Percentiles rank a stretch among this genome's conserved stretches.
These are phyloP conservation scores for Hypomyces perniciosus DNA, from an alignment of 2,329 filamentous ascomycete genomes.

Conservation along the genomic window DNA sequence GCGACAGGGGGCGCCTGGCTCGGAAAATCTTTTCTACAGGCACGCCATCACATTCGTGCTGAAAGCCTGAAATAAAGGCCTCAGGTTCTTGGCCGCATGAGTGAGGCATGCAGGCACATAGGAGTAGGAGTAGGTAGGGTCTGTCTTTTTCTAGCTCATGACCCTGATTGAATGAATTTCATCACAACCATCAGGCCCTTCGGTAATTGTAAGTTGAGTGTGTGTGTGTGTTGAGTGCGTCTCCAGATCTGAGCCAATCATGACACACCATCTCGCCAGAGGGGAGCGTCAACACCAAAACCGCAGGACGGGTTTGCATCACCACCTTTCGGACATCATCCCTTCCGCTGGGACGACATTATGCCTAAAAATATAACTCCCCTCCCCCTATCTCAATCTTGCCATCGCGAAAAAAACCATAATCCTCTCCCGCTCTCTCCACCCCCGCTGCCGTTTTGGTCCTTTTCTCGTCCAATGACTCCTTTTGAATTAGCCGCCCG, in stretches of 20 bases:
- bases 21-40: conserved; percentile 8
- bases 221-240: not conserved
- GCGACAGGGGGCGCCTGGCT: conserved; percentile 3
- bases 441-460: not conserved
- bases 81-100: too few relatives aligned
- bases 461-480: conserved; percentile 1
- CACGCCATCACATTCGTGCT: not conserved
- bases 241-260: not conserved
- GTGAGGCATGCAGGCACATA: too few relatives aligned
- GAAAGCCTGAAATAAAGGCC: too few relatives aligned
- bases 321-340: not conserved
- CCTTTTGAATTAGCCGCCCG: conserved; percentile 9
- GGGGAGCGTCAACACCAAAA: not conserved
- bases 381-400: not conserved
- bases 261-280: not conserved
- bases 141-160: too few relatives aligned
- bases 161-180: too few relatives aligned
- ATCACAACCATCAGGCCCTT: too few relatives aligned
- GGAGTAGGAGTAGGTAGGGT: too few relatives aligned
- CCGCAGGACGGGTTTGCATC: not conserved
- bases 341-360: not conserved
- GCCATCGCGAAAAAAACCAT: not conserved
- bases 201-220: not conserved
- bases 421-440: not conserved
- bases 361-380: not conserved